Base-by-base conservation (phyloP, 805 yeast genomes). In the Limtongia smithiae region DNA sequence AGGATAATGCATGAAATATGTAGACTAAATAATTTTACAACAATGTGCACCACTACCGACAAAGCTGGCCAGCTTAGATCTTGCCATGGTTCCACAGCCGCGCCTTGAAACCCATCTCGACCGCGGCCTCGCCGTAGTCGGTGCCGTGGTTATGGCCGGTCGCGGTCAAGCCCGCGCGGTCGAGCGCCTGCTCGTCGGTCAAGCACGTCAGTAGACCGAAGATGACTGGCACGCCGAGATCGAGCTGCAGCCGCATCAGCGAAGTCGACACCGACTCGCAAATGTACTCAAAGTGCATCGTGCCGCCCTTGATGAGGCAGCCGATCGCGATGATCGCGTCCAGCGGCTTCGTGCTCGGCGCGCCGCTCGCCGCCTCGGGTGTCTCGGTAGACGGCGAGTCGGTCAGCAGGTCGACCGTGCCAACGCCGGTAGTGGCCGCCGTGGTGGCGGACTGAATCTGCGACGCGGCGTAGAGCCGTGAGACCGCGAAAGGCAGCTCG, bases 101-200 rank as follows among this genome's bases (percentile, higher is more conserved):
- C 41, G 55, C 47, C 62, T 69, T 70, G 51, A 52, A 41, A 12
- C 68, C 83, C 97, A 93, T 91, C 72, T 91, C 98, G 24, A 93
- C 96, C 14, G 98, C 98, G 46, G 97, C 96, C 31, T 94, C 90
- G 60, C 95, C 98, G 98, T 98, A 91, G 68, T 93, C 98, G 64
- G 79, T 87, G 57, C 98, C 98, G 64, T 93, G 98, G 73, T 91
- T 91, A 69, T 93, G 97, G 60, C 81, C 81, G 18, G 31, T 42
- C 27, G 69, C 69, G 34, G 74, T 67, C 54, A 91, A 71, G 22
- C 97, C 98, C 11, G 97, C 95, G 70, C 98, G 82, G 18, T 82
- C 81, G 59, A 83, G 78, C 12, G 97, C 98, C 72, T 93, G 98
- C 62, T 85, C 90, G 60, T 89, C 96, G 25, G 96, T 90, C 60